These are phyloP conservation scores for Rhododendron molle DNA, from an alignment of 148 eudicot species.

Conservation along the genomic window DNA sequence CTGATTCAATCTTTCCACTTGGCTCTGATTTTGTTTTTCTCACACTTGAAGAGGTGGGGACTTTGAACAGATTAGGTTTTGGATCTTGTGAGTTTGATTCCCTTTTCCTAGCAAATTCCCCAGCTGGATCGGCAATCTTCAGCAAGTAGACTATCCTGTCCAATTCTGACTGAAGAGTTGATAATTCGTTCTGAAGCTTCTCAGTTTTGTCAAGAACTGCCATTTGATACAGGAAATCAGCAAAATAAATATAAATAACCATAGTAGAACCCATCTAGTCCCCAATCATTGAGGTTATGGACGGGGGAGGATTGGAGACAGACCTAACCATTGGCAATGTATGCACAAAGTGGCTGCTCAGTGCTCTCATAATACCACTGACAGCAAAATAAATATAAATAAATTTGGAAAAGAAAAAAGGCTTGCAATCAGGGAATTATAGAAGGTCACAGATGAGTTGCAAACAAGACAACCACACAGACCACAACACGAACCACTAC, in stretches of 20 bases:
- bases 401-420: not conserved
- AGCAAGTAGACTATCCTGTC: constrained; percentile 83
- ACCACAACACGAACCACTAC: not conserved
- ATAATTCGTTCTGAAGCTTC: constrained; percentile 62
- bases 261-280: not conserved
- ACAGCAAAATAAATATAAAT: constrained; percentile 2
- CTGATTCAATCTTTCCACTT: constrained; percentile 22
- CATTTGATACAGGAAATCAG: constrained; percentile 20
- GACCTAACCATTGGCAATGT: too few species aligned
- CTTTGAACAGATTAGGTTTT: constrained; percentile 21
- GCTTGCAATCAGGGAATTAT: not conserved
- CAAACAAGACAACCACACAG: not conserved
- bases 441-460: not conserved
- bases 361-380: too few species aligned
- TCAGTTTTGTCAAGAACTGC: constrained; percentile 63
- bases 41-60: constrained; percentile 20
- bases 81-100: constrained; percentile 32
- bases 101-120: constrained; percentile 80
- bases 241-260: not conserved
- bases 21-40: constrained; percentile 26
- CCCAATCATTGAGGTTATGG: not conserved
- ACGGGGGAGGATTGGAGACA: too few species aligned
- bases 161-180: constrained; percentile 69
- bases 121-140: constrained; percentile 85
- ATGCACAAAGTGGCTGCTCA: too few species aligned